Conservation (phyloP, 2,329 filamentous ascomycete genomes). For the Aspergillus fumigatiaffinis region DNA sequence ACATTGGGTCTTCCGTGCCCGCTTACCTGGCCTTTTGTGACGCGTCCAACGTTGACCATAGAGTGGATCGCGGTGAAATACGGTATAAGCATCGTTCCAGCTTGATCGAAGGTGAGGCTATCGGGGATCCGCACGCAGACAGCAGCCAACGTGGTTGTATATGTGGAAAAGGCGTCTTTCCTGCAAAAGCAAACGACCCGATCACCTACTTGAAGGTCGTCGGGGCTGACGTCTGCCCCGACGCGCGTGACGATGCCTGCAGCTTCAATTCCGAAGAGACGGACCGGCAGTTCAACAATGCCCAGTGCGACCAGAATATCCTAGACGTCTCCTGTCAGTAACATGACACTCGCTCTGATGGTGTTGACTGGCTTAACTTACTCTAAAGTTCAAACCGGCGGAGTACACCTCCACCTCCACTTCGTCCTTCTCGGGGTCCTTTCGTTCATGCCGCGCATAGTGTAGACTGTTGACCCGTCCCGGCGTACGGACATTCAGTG, state of each 20-base stretch:
- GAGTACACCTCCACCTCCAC: constrained; percentile 18
- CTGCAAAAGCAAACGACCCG: constrained; percentile 12
- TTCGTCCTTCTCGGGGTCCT: constrained; percentile 9
- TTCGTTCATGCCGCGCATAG: constrained; percentile 13
- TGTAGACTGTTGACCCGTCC: constrained; percentile 18
- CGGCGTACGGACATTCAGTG: constrained; percentile 14
- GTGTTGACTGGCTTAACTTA: no score
- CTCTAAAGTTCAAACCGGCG: constrained; percentile 1
- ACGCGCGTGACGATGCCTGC: constrained; percentile 18
- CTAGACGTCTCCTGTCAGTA: neutral
- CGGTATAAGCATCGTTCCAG: constrained; percentile 1
- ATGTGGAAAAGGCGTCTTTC: neutral
- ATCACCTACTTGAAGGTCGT: constrained; percentile 17
- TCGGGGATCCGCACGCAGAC: constrained; percentile 5
- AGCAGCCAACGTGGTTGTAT: neutral
- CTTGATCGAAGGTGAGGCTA: constrained; percentile 3
- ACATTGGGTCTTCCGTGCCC: no score
- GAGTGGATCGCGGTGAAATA: constrained; percentile 8
- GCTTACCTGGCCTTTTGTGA: neutral
- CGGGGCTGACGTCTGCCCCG: constrained; percentile 16
- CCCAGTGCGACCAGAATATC: constrained; percentile 16
- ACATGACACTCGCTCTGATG: no score
- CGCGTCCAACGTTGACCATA: constrained; percentile 3
- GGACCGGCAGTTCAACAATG: constrained; percentile 5
- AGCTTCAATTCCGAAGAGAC: constrained; percentile 19